These are phyloP conservation scores for Salix dunnii DNA, from an alignment of 345 rosid genomes.

Conservation along the genomic window DNA sequence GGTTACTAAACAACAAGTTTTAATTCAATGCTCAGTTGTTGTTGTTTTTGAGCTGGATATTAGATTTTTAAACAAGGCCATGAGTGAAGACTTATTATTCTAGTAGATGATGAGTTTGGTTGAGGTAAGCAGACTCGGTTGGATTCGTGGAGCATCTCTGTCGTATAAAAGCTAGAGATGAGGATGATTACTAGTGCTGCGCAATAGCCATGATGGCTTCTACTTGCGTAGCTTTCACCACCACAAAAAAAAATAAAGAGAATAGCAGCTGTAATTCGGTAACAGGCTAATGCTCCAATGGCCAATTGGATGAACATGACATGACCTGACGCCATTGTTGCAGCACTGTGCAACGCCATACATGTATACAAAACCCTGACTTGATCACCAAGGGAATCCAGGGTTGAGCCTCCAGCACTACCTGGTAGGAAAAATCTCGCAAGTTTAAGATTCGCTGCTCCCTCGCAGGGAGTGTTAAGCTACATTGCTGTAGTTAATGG, in stretches of 20 bases:
- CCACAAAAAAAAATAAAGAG: background rate
- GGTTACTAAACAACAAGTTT: too few species aligned
- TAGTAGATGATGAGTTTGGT: background rate
- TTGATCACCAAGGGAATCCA: background rate
- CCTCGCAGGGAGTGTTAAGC: too few species aligned
- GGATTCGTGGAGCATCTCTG: background rate
- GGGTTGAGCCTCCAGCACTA: too few species aligned
- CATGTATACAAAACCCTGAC: background rate
- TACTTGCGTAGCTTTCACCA: background rate
- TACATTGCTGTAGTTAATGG: too few species aligned
- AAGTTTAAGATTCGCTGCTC: too few species aligned
- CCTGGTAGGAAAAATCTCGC: too few species aligned
- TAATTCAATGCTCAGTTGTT: too few species aligned
- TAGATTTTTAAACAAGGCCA: too few species aligned
- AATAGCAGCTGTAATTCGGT: background rate
- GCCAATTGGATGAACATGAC: background rate
- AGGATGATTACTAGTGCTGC: background rate
- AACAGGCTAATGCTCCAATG: background rate
- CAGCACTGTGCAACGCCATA: background rate
- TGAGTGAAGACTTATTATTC: background rate
- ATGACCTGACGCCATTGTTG: background rate
- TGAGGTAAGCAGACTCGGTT: background rate
- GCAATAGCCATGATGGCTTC: background rate
- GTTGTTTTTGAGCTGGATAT: too few species aligned
- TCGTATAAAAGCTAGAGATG: background rate